Evolutionary conservation across 139 green algal species (phyloP).

Genomic region (Axilococcus clingmanii): DNA sequence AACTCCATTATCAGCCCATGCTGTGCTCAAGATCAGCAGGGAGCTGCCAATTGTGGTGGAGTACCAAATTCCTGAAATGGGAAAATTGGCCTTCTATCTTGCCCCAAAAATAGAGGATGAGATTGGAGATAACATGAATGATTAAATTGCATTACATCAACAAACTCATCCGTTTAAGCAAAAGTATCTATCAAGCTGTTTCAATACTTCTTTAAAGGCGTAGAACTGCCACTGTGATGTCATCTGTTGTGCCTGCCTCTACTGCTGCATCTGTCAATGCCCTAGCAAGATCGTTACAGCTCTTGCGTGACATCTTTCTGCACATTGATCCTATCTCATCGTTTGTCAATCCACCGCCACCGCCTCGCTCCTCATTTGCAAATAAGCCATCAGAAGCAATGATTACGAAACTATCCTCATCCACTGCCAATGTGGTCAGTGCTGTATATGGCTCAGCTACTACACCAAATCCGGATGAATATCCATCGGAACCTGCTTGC

Average conservation of each 20-base stretch:
- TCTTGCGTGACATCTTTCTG: neutral
- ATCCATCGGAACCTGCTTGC: slow-evolving; percentile 48
- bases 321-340: slow-evolving; percentile 31
- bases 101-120: slow-evolving; percentile 66
- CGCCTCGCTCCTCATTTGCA: slow-evolving; percentile 72
- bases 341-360: slow-evolving; percentile 75
- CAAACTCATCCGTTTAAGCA: too few species aligned
- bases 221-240: slow-evolving; percentile 61
- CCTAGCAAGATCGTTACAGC: slow-evolving; percentile 22
- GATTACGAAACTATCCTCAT: slow-evolving; percentile 62
- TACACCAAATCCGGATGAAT: slow-evolving; percentile 73
- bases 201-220: too few species aligned
- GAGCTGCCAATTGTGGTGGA: slow-evolving; percentile 88
- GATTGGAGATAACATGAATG: slow-evolving; percentile 5
- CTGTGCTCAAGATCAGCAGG: slow-evolving; percentile 76
- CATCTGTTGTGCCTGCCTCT: slow-evolving; percentile 62
- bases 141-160: neutral
- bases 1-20: slow-evolving; percentile 42
- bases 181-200: too few species aligned
- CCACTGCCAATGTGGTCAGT: slow-evolving; percentile 37
- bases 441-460: slow-evolving; percentile 64
- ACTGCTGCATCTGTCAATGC: slow-evolving; percentile 35
- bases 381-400: slow-evolving; percentile 79
- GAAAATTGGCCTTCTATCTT: slow-evolving; percentile 66
- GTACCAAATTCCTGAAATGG: slow-evolving; percentile 84